Base-by-base conservation (phyloP, 148 eudicot species). In the Fallopia convolvulus region DNA sequence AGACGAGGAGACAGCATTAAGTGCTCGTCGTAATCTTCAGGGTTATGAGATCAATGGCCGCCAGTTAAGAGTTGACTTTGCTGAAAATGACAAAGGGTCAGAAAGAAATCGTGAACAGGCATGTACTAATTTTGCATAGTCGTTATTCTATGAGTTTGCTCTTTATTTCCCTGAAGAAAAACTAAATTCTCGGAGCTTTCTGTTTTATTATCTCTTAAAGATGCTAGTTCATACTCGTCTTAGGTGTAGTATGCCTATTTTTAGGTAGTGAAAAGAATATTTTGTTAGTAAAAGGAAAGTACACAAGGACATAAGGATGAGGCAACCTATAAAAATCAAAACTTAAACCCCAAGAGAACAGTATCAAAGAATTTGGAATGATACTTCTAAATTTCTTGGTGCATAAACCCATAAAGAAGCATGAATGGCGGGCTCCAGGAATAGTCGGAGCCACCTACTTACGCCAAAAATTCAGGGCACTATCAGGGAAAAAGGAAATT, bases 1-100 rank as follows among this genome's bases (percentile, higher is more conserved):
- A 84, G 99, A 95, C 79, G 97, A 95, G 79, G 99, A 95, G 86
- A 95, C 99, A 72, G 99, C 99, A 76, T 86, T 95, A 58, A 95
- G 99, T 89, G 99, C 99, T 74, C 97, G 97, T 40, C 93, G 99
- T 50, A 95, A 95, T 86, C 99, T 95, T 78, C 97, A 95, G 82
- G 99, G 97, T 44, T 92, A 92, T 81, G 97, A 95, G 81, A 90
- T 95, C 77, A 95, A 95, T 83, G 99, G 99, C 18, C 88, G 99
- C 40, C 99, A 95, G 76, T 78, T 95, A 79, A 87, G 99, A 50
- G 99, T 95, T 80, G 99, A 95, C 90, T 95, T 92, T 91, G 99
- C 99, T 75, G 99, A 92, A 83, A 95, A 92, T 83, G 97, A 92
- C 82, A 95, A 95, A 86, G 90, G 92, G 74, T 72, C 90, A 73